phyloP scores from a whole-genome alignment of 345 rosid genomes.

The Populus euphratica region DNA sequence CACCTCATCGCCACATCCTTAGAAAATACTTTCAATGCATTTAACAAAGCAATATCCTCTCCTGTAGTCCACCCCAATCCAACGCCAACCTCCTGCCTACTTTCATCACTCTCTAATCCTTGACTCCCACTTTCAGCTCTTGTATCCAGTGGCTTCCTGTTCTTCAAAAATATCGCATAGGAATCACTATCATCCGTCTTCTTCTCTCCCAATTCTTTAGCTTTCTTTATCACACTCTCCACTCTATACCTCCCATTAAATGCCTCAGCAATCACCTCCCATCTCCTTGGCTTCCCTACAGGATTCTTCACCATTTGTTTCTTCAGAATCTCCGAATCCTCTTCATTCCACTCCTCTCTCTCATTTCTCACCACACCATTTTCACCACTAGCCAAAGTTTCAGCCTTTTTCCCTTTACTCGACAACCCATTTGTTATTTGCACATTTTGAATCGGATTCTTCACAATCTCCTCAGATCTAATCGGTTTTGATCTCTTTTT shows the following conservation, averaged over 20 bases:
- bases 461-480: constrained; percentile 29
- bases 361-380: constrained; percentile 29
- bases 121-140: constrained; percentile 32
- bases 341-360: constrained; percentile 69
- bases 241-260: constrained; percentile 61
- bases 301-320: constrained; percentile 80
- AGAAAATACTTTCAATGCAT: constrained; percentile 77
- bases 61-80: constrained; percentile 54
- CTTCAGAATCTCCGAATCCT: constrained; percentile 67
- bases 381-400: constrained; percentile 18
- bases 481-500: constrained; percentile 49
- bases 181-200: constrained; percentile 61
- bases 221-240: constrained; percentile 77
- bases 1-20: constrained; percentile 84
- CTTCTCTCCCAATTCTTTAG: constrained; percentile 72
- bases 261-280: constrained; percentile 73
- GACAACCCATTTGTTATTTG: constrained; percentile 7
- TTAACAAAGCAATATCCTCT: constrained; percentile 84
- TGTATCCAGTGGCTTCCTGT: constrained; percentile 59
- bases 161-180: constrained; percentile 74
- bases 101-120: constrained; percentile 16
- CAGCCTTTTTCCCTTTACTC: constrained; percentile 30
- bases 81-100: constrained; percentile 17
- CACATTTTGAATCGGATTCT: not conserved
- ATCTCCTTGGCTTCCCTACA: constrained; percentile 74